A percentile compares a stretch with the other conserved stretches of the same genome.
phyloP scores from a whole-genome alignment of 352 stramenopile species.

The Phytophthora pseudosyringae region DNA sequence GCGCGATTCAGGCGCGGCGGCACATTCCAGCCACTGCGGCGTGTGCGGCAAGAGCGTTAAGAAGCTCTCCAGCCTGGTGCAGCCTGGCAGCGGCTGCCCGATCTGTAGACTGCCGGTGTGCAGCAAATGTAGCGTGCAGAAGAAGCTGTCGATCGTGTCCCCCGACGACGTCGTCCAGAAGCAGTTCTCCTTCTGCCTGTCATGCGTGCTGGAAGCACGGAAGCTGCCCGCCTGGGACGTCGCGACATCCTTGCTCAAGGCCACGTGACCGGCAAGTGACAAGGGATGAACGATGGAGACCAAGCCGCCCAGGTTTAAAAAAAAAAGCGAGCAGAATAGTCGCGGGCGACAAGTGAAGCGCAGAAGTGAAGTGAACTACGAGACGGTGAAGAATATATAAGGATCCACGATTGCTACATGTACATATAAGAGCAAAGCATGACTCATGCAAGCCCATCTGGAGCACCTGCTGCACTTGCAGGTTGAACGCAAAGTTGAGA shows the following conservation, averaged over 20 bases:
- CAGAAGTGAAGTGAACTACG: conserved; percentile 10
- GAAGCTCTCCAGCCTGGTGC: conserved; percentile 33
- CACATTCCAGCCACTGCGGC: conserved; percentile 29
- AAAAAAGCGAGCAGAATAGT: conserved; percentile 4
- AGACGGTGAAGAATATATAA: conserved; percentile 32
- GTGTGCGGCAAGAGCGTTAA: conserved; percentile 37
- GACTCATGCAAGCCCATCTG: conserved; percentile 1
- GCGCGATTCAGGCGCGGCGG: conserved; percentile 2
- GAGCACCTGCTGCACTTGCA: conserved; percentile 13
- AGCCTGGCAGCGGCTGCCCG: conserved; percentile 29
- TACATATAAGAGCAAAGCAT: conserved; percentile 1
- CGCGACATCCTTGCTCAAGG: conserved; percentile 35
- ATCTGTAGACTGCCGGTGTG: conserved; percentile 47
- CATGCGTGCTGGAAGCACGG: conserved; percentile 53
- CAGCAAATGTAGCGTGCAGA: conserved; percentile 52
- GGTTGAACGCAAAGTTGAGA: conserved; percentile 9
- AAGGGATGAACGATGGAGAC: conserved; percentile 2
- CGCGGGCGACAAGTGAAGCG: background rate
- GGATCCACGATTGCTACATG: conserved; percentile 11
- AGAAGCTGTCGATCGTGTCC: conserved; percentile 47
- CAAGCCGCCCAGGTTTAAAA: background rate
- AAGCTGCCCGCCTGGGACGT: conserved; percentile 49
- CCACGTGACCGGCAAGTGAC: conserved; percentile 14
- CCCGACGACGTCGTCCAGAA: conserved; percentile 48
- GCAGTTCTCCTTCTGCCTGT: conserved; percentile 59